Conservation (phyloP, 140 eudicot species). For the Erigeron philadelphicus region DNA sequence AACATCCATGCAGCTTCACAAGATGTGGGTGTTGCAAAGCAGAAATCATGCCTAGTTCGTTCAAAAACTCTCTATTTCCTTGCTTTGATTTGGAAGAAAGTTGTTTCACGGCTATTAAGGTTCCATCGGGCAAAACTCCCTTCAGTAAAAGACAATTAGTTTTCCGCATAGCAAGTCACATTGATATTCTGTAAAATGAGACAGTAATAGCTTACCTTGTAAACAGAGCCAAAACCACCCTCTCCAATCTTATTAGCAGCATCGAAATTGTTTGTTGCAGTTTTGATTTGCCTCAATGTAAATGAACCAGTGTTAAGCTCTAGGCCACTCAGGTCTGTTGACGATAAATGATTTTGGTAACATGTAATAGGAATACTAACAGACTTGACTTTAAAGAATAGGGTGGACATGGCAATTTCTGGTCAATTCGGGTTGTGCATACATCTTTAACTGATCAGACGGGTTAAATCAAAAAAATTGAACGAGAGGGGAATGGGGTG, state of each 20-base stretch:
- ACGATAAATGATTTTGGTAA: constrained; percentile 3
- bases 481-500: no score
- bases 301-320: constrained; percentile 57
- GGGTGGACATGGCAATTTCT: no score
- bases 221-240: constrained; percentile 95
- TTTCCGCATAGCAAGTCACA: background rate
- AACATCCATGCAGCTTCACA: constrained; percentile 61
- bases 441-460: no score
- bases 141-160: constrained; percentile 22
- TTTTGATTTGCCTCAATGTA: constrained; percentile 60
- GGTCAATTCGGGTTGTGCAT: background rate
- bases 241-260: constrained; percentile 70
- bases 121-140: constrained; percentile 55
- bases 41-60: constrained; percentile 64
- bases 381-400: background rate
- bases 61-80: constrained; percentile 64
- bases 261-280: constrained; percentile 65
- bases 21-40: constrained; percentile 63
- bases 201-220: constrained; percentile 42
- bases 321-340: constrained; percentile 45
- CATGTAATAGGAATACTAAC: background rate
- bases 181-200: background rate
- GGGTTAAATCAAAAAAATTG: no score
- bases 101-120: constrained; percentile 61
- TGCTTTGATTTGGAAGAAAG: constrained; percentile 69